A percentile compares a stretch with the other conserved stretches of the same genome.
These are phyloP conservation scores for Galerina sulciceps DNA, from an alignment of 768 basidiomycete genomes.

Conservation along the genomic window DNA sequence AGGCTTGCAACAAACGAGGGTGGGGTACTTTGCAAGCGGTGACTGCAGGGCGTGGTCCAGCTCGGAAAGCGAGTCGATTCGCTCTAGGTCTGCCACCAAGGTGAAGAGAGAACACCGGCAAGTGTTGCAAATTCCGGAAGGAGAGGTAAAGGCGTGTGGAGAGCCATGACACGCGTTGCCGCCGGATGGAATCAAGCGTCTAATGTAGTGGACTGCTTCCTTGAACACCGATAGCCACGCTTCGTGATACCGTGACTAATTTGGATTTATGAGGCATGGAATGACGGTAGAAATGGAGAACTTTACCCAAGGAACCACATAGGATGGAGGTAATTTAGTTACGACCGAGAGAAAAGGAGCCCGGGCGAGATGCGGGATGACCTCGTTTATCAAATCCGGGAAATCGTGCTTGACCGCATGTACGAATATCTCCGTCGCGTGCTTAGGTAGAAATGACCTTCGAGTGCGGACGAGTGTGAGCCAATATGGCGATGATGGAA, in stretches of 20 bases:
- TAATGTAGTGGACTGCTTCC: slow-evolving; percentile 1
- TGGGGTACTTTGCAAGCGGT: background rate
- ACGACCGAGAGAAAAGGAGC: background rate
- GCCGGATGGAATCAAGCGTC: too few relatives aligned
- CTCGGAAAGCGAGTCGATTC: background rate
- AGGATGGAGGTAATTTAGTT: background rate
- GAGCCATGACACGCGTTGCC: background rate
- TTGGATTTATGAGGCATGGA: background rate
- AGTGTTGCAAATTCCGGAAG: background rate
- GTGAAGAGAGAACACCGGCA: background rate
- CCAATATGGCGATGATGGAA: background rate
- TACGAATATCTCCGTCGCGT: slow-evolving; percentile 6
- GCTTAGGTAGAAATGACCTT: slow-evolving; percentile 3
- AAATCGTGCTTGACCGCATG: slow-evolving; percentile 20
- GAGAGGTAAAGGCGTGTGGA: background rate
- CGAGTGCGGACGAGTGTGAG: background rate
- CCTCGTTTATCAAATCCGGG: slow-evolving; percentile 9
- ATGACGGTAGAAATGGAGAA: background rate
- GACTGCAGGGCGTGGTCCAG: background rate
- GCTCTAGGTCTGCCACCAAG: background rate
- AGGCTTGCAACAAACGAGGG: background rate
- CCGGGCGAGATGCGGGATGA: background rate
- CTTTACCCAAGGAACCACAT: background rate
- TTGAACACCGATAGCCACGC: slow-evolving; percentile 10
- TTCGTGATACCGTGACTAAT: slow-evolving; percentile 3